Evolutionary conservation across 768 basidiomycete genomes (phyloP).

Genomic region (Pleurotus giganteus): DNA sequence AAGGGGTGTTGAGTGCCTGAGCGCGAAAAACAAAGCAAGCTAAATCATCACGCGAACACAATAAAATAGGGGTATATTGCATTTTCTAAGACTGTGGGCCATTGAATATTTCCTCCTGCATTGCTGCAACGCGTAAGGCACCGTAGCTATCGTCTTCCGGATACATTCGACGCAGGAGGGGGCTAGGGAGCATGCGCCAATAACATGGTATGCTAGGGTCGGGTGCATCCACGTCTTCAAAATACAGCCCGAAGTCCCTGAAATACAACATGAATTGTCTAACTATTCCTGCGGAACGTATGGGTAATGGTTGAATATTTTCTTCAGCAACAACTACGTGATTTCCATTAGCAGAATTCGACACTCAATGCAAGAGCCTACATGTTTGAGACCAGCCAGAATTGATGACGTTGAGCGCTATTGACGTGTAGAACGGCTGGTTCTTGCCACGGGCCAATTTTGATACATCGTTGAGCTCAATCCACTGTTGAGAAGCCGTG

Average conservation of each 20-base stretch:
- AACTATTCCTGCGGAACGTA: background rate
- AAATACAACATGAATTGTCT: conserved; percentile 1
- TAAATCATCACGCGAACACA: no score
- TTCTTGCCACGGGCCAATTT: conserved; percentile 34
- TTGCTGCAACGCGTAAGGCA: conserved; percentile 25
- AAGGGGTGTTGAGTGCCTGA: no score
- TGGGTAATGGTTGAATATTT: conserved; percentile 22
- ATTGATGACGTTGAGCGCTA: conserved; percentile 21
- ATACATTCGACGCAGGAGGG: conserved; percentile 33
- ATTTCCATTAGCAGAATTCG: background rate
- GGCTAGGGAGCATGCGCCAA: conserved; percentile 31
- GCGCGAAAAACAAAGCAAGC: background rate
- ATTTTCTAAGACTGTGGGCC: no score
- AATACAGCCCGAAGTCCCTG: conserved; percentile 13
- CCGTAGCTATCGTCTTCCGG: conserved; percentile 40
- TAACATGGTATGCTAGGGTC: conserved; percentile 18
- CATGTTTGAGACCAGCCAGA: conserved; percentile 35
- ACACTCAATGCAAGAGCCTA: conserved; percentile 22
- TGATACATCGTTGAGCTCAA: conserved; percentile 39
- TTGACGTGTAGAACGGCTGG: conserved; percentile 47
- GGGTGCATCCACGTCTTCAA: conserved; percentile 13
- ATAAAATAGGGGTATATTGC: no score
- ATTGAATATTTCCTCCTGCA: no score
- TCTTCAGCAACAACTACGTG: conserved; percentile 33
- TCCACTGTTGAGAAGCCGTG: conserved; percentile 41